Conservation (phyloP, 2,329 filamentous ascomycete genomes). For the Fusarium falciforme region DNA sequence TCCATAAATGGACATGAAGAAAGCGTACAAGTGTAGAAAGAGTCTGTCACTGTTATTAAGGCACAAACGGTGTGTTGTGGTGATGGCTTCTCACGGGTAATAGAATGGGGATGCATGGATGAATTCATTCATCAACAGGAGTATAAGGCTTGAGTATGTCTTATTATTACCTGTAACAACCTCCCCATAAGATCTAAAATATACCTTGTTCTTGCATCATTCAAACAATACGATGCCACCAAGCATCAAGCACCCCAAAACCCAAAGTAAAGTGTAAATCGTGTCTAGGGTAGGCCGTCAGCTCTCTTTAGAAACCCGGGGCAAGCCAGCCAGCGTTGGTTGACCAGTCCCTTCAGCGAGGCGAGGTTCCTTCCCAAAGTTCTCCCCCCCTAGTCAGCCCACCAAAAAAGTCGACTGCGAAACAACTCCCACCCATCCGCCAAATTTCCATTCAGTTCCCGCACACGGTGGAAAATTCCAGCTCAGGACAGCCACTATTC, state of each 20-base stretch:
- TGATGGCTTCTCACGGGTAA: background rate
- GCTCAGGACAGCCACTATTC: background rate
- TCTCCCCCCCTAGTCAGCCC: conserved; percentile 18
- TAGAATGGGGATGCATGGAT: background rate
- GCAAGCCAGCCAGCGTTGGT: background rate
- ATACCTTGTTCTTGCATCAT: background rate
- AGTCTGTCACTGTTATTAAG: background rate
- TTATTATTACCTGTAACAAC: too few relatives aligned
- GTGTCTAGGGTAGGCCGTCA: conserved; percentile 16
- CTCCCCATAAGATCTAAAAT: background rate
- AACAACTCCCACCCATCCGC: conserved; percentile 8
- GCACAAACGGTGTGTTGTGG: background rate
- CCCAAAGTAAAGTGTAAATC: background rate
- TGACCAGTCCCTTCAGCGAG: conserved; percentile 8
- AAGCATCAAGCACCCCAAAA: background rate
- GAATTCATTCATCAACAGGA: background rate
- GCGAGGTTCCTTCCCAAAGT: conserved; percentile 28
- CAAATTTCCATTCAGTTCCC: conserved; percentile 24
- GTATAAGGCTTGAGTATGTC: background rate
- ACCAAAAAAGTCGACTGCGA: conserved; percentile 24
- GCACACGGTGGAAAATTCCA: conserved; percentile 6
- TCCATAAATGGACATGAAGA: background rate
- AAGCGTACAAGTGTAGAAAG: background rate
- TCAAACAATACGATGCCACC: background rate
- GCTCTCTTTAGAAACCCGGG: background rate